Base-by-base conservation (phyloP, 257 asterid genomes). In the Solanum stenotomum region DNA sequence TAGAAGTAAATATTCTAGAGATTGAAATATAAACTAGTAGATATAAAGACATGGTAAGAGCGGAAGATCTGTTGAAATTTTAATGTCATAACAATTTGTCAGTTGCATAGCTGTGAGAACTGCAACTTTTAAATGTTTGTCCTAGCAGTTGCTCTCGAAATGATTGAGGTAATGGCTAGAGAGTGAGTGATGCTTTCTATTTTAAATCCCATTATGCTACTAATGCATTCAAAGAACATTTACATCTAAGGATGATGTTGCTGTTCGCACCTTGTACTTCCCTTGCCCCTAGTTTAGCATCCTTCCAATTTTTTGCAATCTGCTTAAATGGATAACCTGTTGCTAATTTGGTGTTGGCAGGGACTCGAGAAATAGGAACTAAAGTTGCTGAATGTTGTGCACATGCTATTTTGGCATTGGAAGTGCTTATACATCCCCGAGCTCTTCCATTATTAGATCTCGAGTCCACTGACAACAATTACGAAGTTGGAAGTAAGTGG, bases 341-440 rank as follows among this genome's bases (percentile, higher is more conserved):
- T 23, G 11, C n/a, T 29, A 29, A 81, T 46, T 81, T 81, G 68
- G 13, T 81, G 40, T 46, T 29, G 38, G 89, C 90, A 94, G 98
- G 99, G 87, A 87, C 72, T 84, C 94, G 61, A 90, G 95, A 90
- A 89, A 88, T 92, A 14, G 94, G 95, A 87, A 94, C 98, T 38
- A 92, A 86, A 77, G 89, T 94, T 68, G 93, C 94, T 4, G 96
- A 91, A 56, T 91, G 71, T 88, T 96, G 98, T 84, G 87, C 92
- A 71, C 94, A 89, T 61, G 98, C 99, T 25, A 91, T 95, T 88
- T 91, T 93, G 91, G 86, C 95, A 83, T 88, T 96, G 91, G 96
- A 95, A 90, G 95, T 93, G 90, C 93, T 96, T 90, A 90, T 93
- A 87, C 98, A 94, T 91, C 98, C 96, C 14, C 90, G 98, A 90